These are phyloP conservation scores for Psilocybe cubensis DNA, from an alignment of 768 basidiomycete species.

Conservation along the genomic window DNA sequence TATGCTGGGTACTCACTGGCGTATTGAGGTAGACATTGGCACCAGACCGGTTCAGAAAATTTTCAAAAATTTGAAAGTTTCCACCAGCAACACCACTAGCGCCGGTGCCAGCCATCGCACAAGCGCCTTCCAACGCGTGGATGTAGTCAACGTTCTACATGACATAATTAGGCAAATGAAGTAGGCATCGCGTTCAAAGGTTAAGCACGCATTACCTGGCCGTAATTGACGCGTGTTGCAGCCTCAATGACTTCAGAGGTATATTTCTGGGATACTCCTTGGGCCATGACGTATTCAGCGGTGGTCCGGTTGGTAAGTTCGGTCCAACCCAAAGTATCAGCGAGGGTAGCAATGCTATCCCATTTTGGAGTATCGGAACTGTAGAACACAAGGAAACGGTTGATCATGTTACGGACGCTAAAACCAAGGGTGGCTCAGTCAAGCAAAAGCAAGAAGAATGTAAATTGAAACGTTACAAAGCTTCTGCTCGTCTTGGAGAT, in stretches of 20 bases:
- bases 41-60: constrained; percentile 71
- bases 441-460: neutral
- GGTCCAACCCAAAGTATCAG: constrained; percentile 54
- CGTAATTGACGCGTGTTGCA: constrained; percentile 84
- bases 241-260: constrained; percentile 78
- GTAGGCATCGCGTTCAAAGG: neutral
- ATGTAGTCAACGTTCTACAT: constrained; percentile 66
- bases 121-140: constrained; percentile 76
- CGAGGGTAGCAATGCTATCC: constrained; percentile 62
- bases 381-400: constrained; percentile 61
- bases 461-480: constrained; percentile 43
- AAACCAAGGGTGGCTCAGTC: neutral
- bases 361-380: constrained; percentile 56
- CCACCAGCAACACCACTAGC: constrained; percentile 75
- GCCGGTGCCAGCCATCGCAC: constrained; percentile 71
- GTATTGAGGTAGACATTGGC: constrained; percentile 77
- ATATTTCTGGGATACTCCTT: constrained; percentile 62
- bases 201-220: constrained; percentile 51
- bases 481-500: constrained; percentile 59
- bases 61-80: constrained; percentile 84
- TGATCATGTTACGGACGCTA: constrained; percentile 61
- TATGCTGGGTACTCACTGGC: constrained; percentile 43
- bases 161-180: constrained; percentile 3
- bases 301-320: constrained; percentile 53
- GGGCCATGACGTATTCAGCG: constrained; percentile 53